Base-by-base conservation (phyloP, 352 stramenopile species). In the Pythium phragmitis region DNA sequence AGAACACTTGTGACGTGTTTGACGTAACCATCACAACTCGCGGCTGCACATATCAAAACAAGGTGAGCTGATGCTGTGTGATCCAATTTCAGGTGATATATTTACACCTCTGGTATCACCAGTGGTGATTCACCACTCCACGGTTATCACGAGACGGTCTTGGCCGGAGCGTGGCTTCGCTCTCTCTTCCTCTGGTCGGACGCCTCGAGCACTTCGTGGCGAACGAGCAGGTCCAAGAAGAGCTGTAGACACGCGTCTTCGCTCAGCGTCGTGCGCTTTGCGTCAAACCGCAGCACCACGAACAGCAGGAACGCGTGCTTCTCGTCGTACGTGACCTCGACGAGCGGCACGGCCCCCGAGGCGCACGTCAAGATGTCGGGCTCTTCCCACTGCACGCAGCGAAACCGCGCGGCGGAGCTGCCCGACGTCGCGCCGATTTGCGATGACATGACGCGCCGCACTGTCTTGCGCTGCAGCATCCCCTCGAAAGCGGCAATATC, bases 301-400 rank as follows among this genome's bases (percentile, higher is more conserved):
- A 80, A 88, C 26, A 90, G 63, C 51, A 86, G 45, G 63, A 90
- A 88, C 12, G 54, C 67, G 62, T 89, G 79, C 60, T 77, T 82
- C 48, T 85, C 80, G 61, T 92, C 66, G 61, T 83, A 85, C 49
- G 65, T 57, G 14, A 95, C 62, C 49, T 96, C 88, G 26, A 99
- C 82, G 16, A 78, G 70, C 2, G 95, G 96, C 6, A 72, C 60
- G 47, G 81, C 68, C 9, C 26, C 26, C 26, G 90, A 85, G 30
- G 89, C 90, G 94, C 94, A 99, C 33, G 96, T 69, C 36, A 72
- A 50, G 6, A 74, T 65, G 49, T 98, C 79, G 5, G 72, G 80
- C 70, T 99, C 96, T 50, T 92, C 54, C 85, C 96, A 99, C 33
- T 85, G 87, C 33, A 98, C 67, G 34, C 76, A 70, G 47, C 96